Evolutionary conservation across 108 stramenopile genomes (phyloP).

Genomic region (Nannochloropsis salina): DNA sequence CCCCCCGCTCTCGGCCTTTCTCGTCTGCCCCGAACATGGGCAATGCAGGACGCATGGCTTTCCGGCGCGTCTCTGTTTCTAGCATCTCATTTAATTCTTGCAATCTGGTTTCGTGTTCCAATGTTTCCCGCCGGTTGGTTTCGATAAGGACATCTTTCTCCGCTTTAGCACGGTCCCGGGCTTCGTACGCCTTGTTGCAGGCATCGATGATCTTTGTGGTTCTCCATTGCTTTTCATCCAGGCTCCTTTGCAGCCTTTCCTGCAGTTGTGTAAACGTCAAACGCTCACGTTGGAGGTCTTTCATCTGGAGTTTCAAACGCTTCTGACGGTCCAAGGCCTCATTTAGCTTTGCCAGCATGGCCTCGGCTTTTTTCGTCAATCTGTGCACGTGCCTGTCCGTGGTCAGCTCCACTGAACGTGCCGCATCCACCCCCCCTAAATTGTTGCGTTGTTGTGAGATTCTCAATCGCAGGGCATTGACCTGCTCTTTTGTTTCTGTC

Average conservation of each 20-base stretch:
- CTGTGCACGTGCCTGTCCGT: neutral
- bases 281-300: neutral
- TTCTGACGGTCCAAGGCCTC: neutral
- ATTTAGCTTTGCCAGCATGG: neutral
- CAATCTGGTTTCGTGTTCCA: neutral
- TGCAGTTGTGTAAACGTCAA: neutral
- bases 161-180: neutral
- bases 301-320: neutral
- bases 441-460: neutral
- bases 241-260: neutral
- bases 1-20: neutral
- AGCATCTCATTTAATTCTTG: neutral
- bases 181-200: neutral
- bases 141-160: neutral
- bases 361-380: neutral
- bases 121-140: neutral
- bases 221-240: neutral
- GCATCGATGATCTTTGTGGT: neutral
- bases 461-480: neutral
- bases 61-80: neutral
- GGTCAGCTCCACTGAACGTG: neutral
- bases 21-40: neutral
- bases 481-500: neutral
- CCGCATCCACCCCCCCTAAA: neutral
- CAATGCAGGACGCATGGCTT: neutral